Conservation (phyloP, 2,329 filamentous ascomycete species). For the Thermoascus crustaceus region DNA sequence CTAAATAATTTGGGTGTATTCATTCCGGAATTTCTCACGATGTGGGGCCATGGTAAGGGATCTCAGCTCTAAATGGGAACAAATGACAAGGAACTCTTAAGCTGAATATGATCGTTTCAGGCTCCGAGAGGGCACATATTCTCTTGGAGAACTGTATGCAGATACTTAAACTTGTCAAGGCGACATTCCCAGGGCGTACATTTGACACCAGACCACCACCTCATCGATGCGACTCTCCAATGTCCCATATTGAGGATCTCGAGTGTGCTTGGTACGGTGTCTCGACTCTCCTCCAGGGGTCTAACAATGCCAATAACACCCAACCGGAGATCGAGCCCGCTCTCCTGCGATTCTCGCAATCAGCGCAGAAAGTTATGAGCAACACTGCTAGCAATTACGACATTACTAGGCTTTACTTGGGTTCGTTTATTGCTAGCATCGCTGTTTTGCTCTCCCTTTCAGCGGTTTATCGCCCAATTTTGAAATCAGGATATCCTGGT, state of each 20-base stretch:
- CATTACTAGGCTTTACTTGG: conserved; percentile 42
- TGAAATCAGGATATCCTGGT: conserved; percentile 18
- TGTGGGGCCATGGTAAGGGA: conserved; percentile 61
- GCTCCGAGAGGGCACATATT: conserved; percentile 54
- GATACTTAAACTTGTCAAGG: conserved; percentile 66
- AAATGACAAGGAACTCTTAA: conserved; percentile 8
- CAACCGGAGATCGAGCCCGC: conserved; percentile 17
- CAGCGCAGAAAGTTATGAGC: conserved; percentile 73
- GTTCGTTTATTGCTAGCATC: conserved; percentile 30
- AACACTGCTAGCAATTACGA: conserved; percentile 90
- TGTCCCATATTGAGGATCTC: conserved; percentile 45
- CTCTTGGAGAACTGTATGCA: conserved; percentile 72
- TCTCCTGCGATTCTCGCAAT: conserved; percentile 52
- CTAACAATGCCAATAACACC: conserved; percentile 5
- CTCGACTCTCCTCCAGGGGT: conserved; percentile 13
- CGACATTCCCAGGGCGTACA: conserved; percentile 56
- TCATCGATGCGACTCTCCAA: conserved; percentile 15
- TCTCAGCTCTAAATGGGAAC: conserved; percentile 5
- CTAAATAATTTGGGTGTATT: conserved; percentile 85
- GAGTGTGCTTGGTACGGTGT: conserved; percentile 60
- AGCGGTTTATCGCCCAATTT: conserved; percentile 21
- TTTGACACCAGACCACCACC: conserved; percentile 30
- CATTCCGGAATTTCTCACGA: conserved; percentile 65
- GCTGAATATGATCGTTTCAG: conserved; percentile 20
- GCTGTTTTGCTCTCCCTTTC: conserved; percentile 35